A percentile compares a stretch with the other conserved stretches of the same genome.
phyloP scores from a whole-genome alignment of 2,329 filamentous ascomycete genomes.

The Neonectria punicea region DNA sequence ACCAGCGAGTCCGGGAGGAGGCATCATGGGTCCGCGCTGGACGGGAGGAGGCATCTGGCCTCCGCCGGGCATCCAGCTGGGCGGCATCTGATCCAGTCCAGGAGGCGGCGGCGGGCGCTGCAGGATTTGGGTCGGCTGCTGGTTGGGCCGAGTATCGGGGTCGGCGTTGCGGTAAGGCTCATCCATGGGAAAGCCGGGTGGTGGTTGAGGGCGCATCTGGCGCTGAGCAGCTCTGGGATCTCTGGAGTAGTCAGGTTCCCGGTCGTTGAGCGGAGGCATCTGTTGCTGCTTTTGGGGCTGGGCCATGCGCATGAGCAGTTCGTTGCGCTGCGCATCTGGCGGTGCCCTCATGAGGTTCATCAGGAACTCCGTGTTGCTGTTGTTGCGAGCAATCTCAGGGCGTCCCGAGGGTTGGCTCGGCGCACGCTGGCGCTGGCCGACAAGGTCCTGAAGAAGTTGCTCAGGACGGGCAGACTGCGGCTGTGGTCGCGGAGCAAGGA shows the following conservation, averaged over 20 bases:
- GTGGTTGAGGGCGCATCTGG: constrained; percentile 57
- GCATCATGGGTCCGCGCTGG: constrained; percentile 63
- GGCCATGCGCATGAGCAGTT: constrained; percentile 62
- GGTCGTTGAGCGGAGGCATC: constrained; percentile 55
- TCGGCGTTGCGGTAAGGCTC: constrained; percentile 63
- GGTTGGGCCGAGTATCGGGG: constrained; percentile 58
- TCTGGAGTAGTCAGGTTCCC: constrained; percentile 58
- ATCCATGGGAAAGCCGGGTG: constrained; percentile 63
- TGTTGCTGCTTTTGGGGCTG: constrained; percentile 53
- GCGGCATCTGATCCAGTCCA: constrained; percentile 70
- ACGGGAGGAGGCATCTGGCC: constrained; percentile 57
- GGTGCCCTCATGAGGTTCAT: constrained; percentile 79
- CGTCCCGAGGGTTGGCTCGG: constrained; percentile 62
- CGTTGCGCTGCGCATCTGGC: constrained; percentile 63
- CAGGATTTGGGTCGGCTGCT: constrained; percentile 72
- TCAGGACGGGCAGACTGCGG: constrained; percentile 64
- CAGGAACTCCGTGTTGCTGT: constrained; percentile 82
- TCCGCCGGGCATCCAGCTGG: constrained; percentile 61
- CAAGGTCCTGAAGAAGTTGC: constrained; percentile 70
- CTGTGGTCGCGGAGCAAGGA: constrained; percentile 62
- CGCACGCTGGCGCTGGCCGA: constrained; percentile 67
- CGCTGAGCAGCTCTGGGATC: constrained; percentile 51
- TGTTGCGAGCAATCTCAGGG: constrained; percentile 59
- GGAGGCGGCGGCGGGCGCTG: constrained; percentile 71
- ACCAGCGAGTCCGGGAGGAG: constrained; percentile 65